phyloP scores from a whole-genome alignment of 257 asterid genomes.

The Lavandula angustifolia region DNA sequence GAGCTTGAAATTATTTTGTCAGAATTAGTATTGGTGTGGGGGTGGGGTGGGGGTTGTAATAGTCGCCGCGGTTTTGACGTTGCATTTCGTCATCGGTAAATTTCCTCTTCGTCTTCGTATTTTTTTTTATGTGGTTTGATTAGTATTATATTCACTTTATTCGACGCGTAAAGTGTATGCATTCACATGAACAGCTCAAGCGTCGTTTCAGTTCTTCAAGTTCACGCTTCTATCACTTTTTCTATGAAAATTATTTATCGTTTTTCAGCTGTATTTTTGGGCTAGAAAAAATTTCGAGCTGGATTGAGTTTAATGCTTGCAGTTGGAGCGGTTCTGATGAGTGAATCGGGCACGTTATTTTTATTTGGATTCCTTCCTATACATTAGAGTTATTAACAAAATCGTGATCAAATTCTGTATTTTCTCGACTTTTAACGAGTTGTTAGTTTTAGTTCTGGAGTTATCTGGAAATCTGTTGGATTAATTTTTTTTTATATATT shows the following conservation, averaged over 20 bases:
- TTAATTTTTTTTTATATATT: constrained; percentile 2
- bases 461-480: constrained; percentile 5
- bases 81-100: constrained; percentile 22
- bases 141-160: constrained; percentile 33
- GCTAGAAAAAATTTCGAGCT: not conserved
- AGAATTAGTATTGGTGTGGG: constrained; percentile 10
- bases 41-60: constrained; percentile 9
- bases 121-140: constrained; percentile 20
- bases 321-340: constrained; percentile 13
- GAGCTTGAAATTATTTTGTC: constrained; percentile 13
- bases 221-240: constrained; percentile 26
- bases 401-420: constrained; percentile 21
- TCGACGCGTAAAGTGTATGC: constrained; percentile 47
- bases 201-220: constrained; percentile 23
- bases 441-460: not conserved
- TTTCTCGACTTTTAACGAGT: constrained; percentile 4
- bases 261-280: constrained; percentile 12
- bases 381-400: constrained; percentile 18
- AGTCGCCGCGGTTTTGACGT: constrained; percentile 28
- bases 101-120: constrained; percentile 15
- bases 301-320: constrained; percentile 14
- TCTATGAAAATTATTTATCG: not conserved
- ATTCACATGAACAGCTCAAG: constrained; percentile 25
- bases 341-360: constrained; percentile 21
- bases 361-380: not conserved